Evolutionary conservation across 331 rosid genomes (phyloP), one percentile per base, ranked within the genome.

Genomic region (Rosa hybrid): DNA sequence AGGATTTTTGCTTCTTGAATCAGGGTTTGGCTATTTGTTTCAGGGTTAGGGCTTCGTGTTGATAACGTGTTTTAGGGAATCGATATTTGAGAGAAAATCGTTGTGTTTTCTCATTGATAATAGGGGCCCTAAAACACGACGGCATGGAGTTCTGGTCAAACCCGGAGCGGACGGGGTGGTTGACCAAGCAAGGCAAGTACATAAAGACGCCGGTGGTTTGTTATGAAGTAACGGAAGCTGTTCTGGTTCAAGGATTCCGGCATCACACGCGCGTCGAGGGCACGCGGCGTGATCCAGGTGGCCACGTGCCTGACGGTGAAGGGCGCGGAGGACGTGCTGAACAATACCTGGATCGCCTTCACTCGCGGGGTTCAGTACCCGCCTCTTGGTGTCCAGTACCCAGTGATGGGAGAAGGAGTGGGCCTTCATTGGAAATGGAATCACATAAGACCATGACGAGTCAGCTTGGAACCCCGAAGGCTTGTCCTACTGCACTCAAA

Each of bases 351-450:
- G 30, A 27, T 27, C 30, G 30, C 30, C 30, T 27, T 27, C 30
- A 27, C 30, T 27, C 30, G 30, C 30, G 30, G 27, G 27, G 27
- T 25, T 25, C 27, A 25, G 27, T 25, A 25, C 27, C 27, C 27
- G 27, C 27, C 27, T 25, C 27, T 25, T 25, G 27, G 27, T 25
- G 27, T 25, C 27, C 27, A 25, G 27, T 25, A 25, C 27, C 27
- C 27, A 25, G 27, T 25, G 27, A 25, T 25, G 27, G 27, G 27
- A 25, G 27, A 25, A 25, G 27, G 27, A 25, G 27, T 25, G 27
- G 30, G 30, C 97, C 99, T 87, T 96, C 99, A 82, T 67, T 91
- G 92, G 99, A 93, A 87, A 89, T 89, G 89, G 98, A 88, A 71
- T 83, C 94, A 60, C 91, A 87, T 81, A 91, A 89, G 86, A 89